A percentile compares a stretch with the other conserved stretches of the same genome.
Conservation (phyloP, 2,329 filamentous ascomycete genomes). For the Pseudogymnoascus destructans region DNA sequence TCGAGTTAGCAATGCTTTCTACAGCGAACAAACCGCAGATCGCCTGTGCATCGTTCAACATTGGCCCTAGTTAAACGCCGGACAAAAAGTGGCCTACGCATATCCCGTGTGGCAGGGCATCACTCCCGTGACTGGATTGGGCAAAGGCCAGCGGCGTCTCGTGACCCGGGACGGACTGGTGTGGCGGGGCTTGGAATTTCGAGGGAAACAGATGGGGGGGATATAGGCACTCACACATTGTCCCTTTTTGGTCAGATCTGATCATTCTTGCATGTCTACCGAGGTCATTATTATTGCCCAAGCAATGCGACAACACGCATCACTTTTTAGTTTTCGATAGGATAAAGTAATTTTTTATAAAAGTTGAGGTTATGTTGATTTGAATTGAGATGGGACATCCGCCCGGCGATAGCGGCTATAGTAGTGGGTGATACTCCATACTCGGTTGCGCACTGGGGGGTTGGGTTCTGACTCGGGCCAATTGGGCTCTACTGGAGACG, state of each 20-base stretch:
- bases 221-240: background rate
- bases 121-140: slow-evolving; percentile 2
- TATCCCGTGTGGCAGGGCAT: slow-evolving; percentile 2
- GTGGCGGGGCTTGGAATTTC: slow-evolving; percentile 1
- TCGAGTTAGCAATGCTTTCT: slow-evolving; percentile 1
- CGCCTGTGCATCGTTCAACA: background rate
- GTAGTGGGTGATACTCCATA: too few species aligned
- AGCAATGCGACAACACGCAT: slow-evolving; percentile 4
- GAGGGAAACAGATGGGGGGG: slow-evolving; percentile 1
- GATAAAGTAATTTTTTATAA: background rate
- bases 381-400: background rate
- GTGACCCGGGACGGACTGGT: background rate
- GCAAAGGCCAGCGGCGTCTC: background rate
- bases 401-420: slow-evolving; percentile 5
- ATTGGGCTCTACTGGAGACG: background rate
- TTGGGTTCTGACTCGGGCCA: background rate
- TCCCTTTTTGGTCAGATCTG: background rate
- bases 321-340: background rate
- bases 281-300: slow-evolving; percentile 4
- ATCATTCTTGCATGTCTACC: slow-evolving; percentile 7
- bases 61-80: background rate
- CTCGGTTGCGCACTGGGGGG: background rate
- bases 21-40: background rate
- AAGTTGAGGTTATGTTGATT: background rate
- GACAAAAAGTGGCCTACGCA: background rate